A percentile compares a stretch with the other conserved stretches of the same genome.
These are phyloP conservation scores for Coix lacrymajobi DNA, from an alignment of 176 grass and related monocot genomes.

Conservation along the genomic window DNA sequence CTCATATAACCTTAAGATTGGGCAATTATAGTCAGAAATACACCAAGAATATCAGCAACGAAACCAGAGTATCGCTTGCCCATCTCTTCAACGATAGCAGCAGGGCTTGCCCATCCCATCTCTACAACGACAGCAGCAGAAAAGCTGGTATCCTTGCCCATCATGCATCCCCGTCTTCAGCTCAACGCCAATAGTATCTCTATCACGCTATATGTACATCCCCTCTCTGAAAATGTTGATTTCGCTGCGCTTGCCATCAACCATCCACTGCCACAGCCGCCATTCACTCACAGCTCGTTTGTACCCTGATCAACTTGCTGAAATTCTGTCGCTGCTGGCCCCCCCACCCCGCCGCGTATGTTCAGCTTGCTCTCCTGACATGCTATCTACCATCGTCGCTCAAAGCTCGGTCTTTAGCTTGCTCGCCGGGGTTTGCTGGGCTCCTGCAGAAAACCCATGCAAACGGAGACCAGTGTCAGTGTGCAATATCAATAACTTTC, in stretches of 20 bases:
- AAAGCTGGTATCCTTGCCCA: slow-evolving; percentile 4
- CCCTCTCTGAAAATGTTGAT: slow-evolving; percentile 1
- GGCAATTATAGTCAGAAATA: slow-evolving; percentile 18
- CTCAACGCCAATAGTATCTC: slow-evolving; percentile 23
- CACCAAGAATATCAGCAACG: slow-evolving; percentile 23
- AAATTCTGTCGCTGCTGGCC: not conserved
- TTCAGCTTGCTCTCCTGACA: slow-evolving; percentile 9
- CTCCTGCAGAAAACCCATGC: slow-evolving; percentile 23
- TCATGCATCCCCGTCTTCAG: not conserved
- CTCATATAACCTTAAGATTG: slow-evolving; percentile 32
- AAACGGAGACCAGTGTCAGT: slow-evolving; percentile 1
- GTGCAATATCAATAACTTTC: not conserved
- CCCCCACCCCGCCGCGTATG: not conserved
- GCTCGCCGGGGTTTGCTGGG: slow-evolving; percentile 25
- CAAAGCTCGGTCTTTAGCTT: slow-evolving; percentile 60
- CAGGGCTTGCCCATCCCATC: not conserved
- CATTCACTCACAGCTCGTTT: not conserved
- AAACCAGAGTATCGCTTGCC: not conserved
- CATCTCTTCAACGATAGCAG: slow-evolving; percentile 22
- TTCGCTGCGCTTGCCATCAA: not conserved
- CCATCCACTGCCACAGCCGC: not conserved
- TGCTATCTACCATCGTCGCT: slow-evolving; percentile 8
- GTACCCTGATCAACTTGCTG: slow-evolving; percentile 6
- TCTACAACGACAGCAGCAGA: slow-evolving; percentile 32
- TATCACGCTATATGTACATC: slow-evolving; percentile 43